Conservation (phyloP, 2,329 filamentous ascomycete species). For the Ophiostoma piceae region DNA sequence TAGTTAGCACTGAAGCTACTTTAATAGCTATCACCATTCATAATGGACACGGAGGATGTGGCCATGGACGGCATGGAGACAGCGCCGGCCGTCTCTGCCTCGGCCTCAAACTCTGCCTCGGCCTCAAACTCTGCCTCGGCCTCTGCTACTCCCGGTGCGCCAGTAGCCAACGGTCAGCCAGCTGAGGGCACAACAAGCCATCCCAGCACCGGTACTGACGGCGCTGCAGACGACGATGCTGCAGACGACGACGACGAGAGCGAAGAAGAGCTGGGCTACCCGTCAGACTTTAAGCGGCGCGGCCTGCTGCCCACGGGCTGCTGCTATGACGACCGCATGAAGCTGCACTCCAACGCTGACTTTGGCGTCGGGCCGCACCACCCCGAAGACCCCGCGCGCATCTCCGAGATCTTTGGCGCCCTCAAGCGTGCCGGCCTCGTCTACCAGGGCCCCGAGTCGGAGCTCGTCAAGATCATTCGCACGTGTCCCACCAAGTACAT, state of each 20-base stretch:
- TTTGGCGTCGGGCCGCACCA: constrained; percentile 71
- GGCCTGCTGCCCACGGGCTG: constrained; percentile 64
- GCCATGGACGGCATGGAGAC: constrained; percentile 27
- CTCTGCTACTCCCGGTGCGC: not conserved
- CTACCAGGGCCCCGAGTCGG: constrained; percentile 53
- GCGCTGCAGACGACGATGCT: constrained; percentile 36
- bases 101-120: not conserved
- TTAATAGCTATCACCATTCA: not conserved
- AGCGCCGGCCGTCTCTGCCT: not conserved
- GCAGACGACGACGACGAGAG: constrained; percentile 32
- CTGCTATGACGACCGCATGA: constrained; percentile 93
- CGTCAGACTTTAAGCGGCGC: constrained; percentile 37
- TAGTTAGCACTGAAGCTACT: not conserved
- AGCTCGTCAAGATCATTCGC: constrained; percentile 48
- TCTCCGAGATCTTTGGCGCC: constrained; percentile 87
- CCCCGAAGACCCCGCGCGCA: constrained; percentile 87
- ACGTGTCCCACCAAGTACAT: constrained; percentile 56
- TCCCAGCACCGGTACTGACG: constrained; percentile 38
- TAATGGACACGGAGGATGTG: constrained; percentile 26
- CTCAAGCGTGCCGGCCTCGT: constrained; percentile 78
- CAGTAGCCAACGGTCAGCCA: constrained; percentile 13
- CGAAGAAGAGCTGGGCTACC: constrained; percentile 30
- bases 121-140: constrained; percentile 1
- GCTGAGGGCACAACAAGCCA: not conserved
- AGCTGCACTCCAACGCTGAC: constrained; percentile 83